A percentile compares a stretch with the other conserved stretches of the same genome.
Conservation (phyloP, 1,284 basidiomycete genomes). For the Trichosporon asahii region DNA sequence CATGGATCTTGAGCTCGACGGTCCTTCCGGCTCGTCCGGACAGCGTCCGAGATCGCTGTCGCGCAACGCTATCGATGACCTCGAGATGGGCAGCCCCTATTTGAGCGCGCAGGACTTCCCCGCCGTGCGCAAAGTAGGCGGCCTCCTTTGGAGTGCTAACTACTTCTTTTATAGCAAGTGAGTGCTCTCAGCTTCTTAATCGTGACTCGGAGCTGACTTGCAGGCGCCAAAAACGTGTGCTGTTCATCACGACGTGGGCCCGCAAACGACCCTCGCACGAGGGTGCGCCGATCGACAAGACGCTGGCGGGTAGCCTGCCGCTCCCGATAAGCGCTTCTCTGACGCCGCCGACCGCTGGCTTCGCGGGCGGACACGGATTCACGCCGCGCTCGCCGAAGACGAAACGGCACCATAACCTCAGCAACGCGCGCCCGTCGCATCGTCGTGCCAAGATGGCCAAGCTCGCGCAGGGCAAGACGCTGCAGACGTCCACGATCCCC, state of each 20-base stretch:
- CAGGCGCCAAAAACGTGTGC: conserved; percentile 70
- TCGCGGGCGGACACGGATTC: conserved; percentile 17
- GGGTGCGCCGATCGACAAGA: conserved; percentile 19
- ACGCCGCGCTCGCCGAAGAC: conserved; percentile 17
- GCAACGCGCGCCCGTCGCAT: conserved; percentile 26
- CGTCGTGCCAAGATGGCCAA: conserved; percentile 29
- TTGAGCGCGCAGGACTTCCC: conserved; percentile 47
- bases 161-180: conserved; percentile 97
- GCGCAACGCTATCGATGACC: conserved; percentile 48
- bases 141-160: conserved; percentile 91
- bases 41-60: conserved; percentile 7
- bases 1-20: conserved; percentile 33
- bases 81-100: conserved; percentile 22
- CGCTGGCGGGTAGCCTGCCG: conserved; percentile 29
- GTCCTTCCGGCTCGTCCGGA: conserved; percentile 19
- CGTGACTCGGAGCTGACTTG: background rate
- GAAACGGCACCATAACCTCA: conserved; percentile 26
- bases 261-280: conserved; percentile 55
- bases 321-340: conserved; percentile 38
- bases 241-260: conserved; percentile 94
- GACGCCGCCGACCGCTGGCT: conserved; percentile 26
- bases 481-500: conserved; percentile 41
- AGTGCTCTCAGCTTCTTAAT: conserved; percentile 26
- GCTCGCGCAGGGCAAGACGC: conserved; percentile 20
- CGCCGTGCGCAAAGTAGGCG: conserved; percentile 60